Evolutionary conservation across 148 eudicot species (phyloP).

Genomic region (Gaultheria prostrata): DNA sequence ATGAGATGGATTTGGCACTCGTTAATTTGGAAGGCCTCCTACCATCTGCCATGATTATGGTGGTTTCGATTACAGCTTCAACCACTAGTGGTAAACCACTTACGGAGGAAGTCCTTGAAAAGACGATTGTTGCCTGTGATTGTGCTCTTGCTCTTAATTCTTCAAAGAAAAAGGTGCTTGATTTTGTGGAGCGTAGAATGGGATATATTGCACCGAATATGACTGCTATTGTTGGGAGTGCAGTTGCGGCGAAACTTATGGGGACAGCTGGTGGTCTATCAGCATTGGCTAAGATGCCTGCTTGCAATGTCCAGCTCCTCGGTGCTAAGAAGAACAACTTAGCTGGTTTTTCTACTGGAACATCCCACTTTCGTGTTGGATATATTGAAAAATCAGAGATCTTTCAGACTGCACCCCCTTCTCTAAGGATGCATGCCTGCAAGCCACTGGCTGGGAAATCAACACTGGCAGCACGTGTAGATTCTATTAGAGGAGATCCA

Average conservation of each 20-base stretch:
- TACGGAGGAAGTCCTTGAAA: slow-evolving; percentile 70
- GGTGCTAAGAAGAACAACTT: slow-evolving; percentile 83
- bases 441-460: slow-evolving; percentile 79
- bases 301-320: slow-evolving; percentile 87
- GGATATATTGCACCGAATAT: slow-evolving; percentile 92
- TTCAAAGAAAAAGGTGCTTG: slow-evolving; percentile 84
- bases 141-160: slow-evolving; percentile 83
- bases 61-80: slow-evolving; percentile 91
- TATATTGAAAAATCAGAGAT: slow-evolving; percentile 76
- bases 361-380: slow-evolving; percentile 87
- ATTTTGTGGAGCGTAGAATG: slow-evolving; percentile 94
- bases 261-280: slow-evolving; percentile 92
- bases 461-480: slow-evolving; percentile 91
- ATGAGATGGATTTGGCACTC: slow-evolving; percentile 82
- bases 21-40: slow-evolving; percentile 88
- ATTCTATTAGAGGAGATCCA: slow-evolving; percentile 75
- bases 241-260: slow-evolving; percentile 95
- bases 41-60: slow-evolving; percentile 96
- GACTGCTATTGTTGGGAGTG: slow-evolving; percentile 88
- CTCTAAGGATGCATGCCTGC: slow-evolving; percentile 78
- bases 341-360: slow-evolving; percentile 88
- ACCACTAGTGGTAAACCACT: slow-evolving; percentile 95
- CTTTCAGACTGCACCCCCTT: slow-evolving; percentile 82
- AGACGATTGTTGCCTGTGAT: slow-evolving; percentile 91
- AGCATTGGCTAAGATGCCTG: slow-evolving; percentile 88